phyloP scores from a whole-genome alignment of 2,329 filamentous ascomycete species.

The Apiospora sp. region DNA sequence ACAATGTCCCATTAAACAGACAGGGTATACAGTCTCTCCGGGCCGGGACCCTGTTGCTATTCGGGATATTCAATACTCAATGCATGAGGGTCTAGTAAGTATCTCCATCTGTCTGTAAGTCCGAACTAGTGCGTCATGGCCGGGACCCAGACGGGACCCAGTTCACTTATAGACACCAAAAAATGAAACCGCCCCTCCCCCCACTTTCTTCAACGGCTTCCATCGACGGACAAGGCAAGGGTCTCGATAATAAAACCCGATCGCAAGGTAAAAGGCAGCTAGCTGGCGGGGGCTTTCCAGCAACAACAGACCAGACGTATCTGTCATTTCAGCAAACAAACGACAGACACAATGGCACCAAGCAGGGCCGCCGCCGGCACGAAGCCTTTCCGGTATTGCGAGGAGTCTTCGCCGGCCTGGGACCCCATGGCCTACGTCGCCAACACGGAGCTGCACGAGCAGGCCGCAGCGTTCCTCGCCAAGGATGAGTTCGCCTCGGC shows the following conservation, averaged over 20 bases:
- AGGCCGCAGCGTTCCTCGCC: conserved; percentile 47
- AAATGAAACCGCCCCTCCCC: conserved; percentile 18
- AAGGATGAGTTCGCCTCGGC: conserved; percentile 53
- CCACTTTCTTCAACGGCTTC: not conserved
- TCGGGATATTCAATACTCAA: not conserved
- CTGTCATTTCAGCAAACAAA: not conserved
- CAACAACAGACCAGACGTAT: not conserved
- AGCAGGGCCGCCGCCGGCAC: conserved; percentile 26
- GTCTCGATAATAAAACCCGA: not conserved
- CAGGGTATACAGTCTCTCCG: not conserved
- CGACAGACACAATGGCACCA: conserved; percentile 31
- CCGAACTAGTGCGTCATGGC: conserved; percentile 14
- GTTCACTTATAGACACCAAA: conserved; percentile 10
- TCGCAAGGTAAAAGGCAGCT: not conserved
- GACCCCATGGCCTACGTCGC: conserved; percentile 50
- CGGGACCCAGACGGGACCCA: not conserved
- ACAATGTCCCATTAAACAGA: no score
- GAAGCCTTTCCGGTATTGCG: conserved; percentile 48
- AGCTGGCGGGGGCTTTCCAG: not conserved
- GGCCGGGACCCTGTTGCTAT: not conserved
- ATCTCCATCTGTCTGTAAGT: not conserved
- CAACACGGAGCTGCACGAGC: conserved; percentile 48
- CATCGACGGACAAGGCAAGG: not conserved
- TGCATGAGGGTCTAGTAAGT: not conserved
- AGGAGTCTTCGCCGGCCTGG: conserved; percentile 52